A percentile compares a stretch with the other conserved stretches of the same genome.
Conservation (phyloP, 1,139 yeast species). For the Geotrichum australiense region DNA sequence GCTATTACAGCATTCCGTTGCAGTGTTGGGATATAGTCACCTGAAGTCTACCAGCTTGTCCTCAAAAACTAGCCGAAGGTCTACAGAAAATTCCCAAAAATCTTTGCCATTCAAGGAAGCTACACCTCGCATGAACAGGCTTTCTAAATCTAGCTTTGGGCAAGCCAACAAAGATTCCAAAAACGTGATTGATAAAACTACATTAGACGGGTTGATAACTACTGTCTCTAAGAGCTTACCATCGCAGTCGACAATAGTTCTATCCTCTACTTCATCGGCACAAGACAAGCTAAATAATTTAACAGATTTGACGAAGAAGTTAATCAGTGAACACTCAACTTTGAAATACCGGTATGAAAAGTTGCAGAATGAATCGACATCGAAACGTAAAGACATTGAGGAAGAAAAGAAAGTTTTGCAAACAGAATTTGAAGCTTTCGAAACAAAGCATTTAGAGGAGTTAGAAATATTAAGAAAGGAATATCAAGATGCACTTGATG, state of each 20-base stretch:
- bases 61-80: background rate
- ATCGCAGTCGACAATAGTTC: background rate
- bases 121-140: constrained; percentile 3
- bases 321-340: constrained; percentile 1
- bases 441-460: background rate
- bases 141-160: background rate
- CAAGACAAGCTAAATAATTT: constrained; percentile 1
- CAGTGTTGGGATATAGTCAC: constrained; percentile 5
- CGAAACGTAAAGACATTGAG: background rate
- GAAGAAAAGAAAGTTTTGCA: background rate
- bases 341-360: background rate
- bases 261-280: background rate
- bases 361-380: background rate
- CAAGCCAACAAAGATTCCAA: no score
- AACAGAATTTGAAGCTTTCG: background rate
- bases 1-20: constrained; percentile 7
- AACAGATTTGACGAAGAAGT: background rate
- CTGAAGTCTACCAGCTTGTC: background rate
- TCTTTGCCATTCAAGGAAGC: constrained; percentile 2
- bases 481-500: background rate
- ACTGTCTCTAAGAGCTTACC: background rate
- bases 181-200: background rate
- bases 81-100: background rate
- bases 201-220: constrained; percentile 1
- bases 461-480: background rate